Evolutionary conservation across 805 yeast species (phyloP).

Genomic region (Pichia gijzeniarum): DNA sequence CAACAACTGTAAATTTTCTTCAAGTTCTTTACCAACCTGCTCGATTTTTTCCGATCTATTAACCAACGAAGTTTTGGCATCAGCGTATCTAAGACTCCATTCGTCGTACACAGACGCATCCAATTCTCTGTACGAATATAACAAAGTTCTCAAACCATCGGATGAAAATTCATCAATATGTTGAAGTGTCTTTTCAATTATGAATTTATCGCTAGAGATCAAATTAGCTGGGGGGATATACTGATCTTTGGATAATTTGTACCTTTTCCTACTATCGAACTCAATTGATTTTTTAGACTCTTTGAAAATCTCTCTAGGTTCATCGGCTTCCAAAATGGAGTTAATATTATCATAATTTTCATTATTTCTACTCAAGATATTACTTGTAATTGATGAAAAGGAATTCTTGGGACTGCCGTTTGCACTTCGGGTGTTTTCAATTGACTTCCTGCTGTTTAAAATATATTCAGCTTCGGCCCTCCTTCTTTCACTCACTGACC

Average conservation of each 20-base stretch:
- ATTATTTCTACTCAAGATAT: constrained; percentile 17
- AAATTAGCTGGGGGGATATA: constrained; percentile 50
- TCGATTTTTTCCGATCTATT: constrained; percentile 66
- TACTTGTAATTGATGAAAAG: constrained; percentile 12
- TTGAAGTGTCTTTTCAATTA: constrained; percentile 77
- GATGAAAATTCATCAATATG: constrained; percentile 93
- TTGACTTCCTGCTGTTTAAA: constrained; percentile 43
- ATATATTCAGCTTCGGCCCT: constrained; percentile 72
- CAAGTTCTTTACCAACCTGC: constrained; percentile 65
- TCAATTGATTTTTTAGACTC: constrained; percentile 55
- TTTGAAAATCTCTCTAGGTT: constrained; percentile 46
- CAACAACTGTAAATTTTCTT: constrained; percentile 55
- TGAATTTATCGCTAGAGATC: constrained; percentile 63
- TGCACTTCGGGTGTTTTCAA: constrained; percentile 23
- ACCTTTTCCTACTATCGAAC: constrained; percentile 50
- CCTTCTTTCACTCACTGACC: constrained; percentile 55
- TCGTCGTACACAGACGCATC: constrained; percentile 46
- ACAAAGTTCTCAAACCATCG: constrained; percentile 86
- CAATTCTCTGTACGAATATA: constrained; percentile 76
- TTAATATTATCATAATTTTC: constrained; percentile 16
- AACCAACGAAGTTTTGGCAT: constrained; percentile 69
- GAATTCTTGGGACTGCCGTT: constrained; percentile 7
- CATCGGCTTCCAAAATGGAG: constrained; percentile 26
- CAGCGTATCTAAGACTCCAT: constrained; percentile 65
- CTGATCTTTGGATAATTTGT: constrained; percentile 30